Evolutionary conservation across 108 stramenopile genomes (phyloP), one percentile per base, ranked within the genome.

Genomic region (Nitzschia sp.): DNA sequence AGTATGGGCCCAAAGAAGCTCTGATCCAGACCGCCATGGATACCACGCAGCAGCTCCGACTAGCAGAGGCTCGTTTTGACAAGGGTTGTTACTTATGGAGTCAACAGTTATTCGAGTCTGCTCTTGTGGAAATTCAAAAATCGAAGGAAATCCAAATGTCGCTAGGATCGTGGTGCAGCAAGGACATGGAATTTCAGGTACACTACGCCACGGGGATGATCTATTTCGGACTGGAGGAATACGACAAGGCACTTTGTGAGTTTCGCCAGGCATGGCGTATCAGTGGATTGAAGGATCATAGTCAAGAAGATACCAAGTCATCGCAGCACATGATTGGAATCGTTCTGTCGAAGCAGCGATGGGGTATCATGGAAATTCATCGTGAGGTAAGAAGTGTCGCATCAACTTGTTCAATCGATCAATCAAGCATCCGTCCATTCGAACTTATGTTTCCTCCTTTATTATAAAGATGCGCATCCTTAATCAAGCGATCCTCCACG

Each of bases 231-330:
- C 9, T 56, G 55, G 15, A 30, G 13, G 30, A 56, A 26, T 29
- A 31, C 17, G 27, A 31, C 30, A 56, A 56, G 55, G 55, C 55
- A 29, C 31, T 56, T 11, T 6, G 26, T 8, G 55, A 56, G 55
- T 56, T 56, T 32, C 55, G 55, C 25, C 55, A 56, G 13, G 55
- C 55, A 31, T 56, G 55, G 55, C 55, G 55, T 4, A 8, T 56
- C 13, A 32, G 55, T 31, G 13, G 55, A 16, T 32, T 56, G 28
- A 32, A 26, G 15, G 30, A 13, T n/a, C 28, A 56, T 56, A n/a
- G n/a, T n/a, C n/a, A n/a, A n/a, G 30, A 28, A 17, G 6, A 28
- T 5, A 56, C 55, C 31, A 11, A 56, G 5, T 25, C 55, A 27
- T 29, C 55, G 5, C 30, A 56, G 27, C 21, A 56, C 29, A 56